These are phyloP conservation scores for Populus ilicifolia DNA, from an alignment of 345 rosid genomes.

Conservation along the genomic window DNA sequence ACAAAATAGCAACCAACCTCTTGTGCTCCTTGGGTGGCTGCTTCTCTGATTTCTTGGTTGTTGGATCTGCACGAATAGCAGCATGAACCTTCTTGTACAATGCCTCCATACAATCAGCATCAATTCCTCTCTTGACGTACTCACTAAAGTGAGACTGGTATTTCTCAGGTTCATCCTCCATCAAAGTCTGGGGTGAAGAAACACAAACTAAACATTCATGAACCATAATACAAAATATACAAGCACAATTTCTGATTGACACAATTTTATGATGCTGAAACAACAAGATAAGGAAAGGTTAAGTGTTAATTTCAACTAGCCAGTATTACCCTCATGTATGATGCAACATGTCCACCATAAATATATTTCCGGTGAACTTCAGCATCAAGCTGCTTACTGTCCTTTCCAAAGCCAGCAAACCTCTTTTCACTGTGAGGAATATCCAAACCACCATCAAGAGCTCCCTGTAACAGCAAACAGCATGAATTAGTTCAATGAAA, in stretches of 20 bases:
- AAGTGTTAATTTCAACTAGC: background rate
- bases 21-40: slow-evolving; percentile 51
- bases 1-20: slow-evolving; percentile 40
- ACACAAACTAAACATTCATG: background rate
- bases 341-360: slow-evolving; percentile 72
- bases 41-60: slow-evolving; percentile 46
- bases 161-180: slow-evolving; percentile 77
- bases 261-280: background rate
- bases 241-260: background rate
- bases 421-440: slow-evolving; percentile 86
- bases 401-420: slow-evolving; percentile 75
- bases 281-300: background rate
- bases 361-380: slow-evolving; percentile 81
- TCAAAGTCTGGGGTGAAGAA: slow-evolving; percentile 36
- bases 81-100: slow-evolving; percentile 73
- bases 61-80: slow-evolving; percentile 68
- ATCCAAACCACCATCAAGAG: slow-evolving; percentile 89
- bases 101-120: slow-evolving; percentile 51
- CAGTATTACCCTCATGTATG: slow-evolving; percentile 64
- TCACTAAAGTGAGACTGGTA: slow-evolving; percentile 61
- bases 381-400: slow-evolving; percentile 69
- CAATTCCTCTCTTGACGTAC: slow-evolving; percentile 54
- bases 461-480: slow-evolving; percentile 47
- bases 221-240: background rate
- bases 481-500: background rate